These are phyloP conservation scores for Pelargonium myrrhifolium DNA, from an alignment of 441 rosid species.

Conservation along the genomic window DNA sequence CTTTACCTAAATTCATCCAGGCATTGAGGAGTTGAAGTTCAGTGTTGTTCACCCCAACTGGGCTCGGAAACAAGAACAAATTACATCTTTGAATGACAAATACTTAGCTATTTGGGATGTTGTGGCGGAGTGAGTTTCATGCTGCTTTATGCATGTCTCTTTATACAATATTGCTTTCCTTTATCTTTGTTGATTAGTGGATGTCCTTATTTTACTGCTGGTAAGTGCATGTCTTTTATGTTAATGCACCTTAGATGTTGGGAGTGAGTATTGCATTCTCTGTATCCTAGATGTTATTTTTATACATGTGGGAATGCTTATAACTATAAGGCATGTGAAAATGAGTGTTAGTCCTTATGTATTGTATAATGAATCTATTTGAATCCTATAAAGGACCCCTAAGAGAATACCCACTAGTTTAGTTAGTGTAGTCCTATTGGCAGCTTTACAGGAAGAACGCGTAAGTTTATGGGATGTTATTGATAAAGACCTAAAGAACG, in stretches of 20 bases:
- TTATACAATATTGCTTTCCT: conserved; percentile 1
- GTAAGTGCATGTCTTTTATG: neutral
- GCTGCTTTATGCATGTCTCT: conserved; percentile 12
- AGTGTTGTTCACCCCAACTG: conserved; percentile 55
- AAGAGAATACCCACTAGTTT: no score
- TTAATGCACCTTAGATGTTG: neutral
- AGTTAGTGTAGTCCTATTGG: no score
- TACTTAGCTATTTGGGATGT: conserved; percentile 52
- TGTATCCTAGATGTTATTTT: neutral
- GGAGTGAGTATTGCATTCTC: conserved; percentile 1
- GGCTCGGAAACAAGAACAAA: conserved; percentile 54
- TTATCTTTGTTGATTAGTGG: conserved; percentile 9
- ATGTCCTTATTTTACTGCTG: neutral
- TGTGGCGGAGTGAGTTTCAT: conserved; percentile 47
- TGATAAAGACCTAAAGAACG: no score
- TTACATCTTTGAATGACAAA: conserved; percentile 53
- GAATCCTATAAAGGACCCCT: no score
- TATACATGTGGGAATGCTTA: neutral
- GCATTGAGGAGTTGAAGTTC: conserved; percentile 69
- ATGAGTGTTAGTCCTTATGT: neutral
- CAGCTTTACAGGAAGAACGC: no score
- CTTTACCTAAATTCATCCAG: conserved; percentile 31
- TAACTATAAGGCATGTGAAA: neutral
- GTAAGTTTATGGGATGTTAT: no score
- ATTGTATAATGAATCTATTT: no score